Evolutionary conservation across 1,139 yeast species (phyloP), one percentile per base, ranked within the genome.

Genomic region (Nadsonia commutata): DNA sequence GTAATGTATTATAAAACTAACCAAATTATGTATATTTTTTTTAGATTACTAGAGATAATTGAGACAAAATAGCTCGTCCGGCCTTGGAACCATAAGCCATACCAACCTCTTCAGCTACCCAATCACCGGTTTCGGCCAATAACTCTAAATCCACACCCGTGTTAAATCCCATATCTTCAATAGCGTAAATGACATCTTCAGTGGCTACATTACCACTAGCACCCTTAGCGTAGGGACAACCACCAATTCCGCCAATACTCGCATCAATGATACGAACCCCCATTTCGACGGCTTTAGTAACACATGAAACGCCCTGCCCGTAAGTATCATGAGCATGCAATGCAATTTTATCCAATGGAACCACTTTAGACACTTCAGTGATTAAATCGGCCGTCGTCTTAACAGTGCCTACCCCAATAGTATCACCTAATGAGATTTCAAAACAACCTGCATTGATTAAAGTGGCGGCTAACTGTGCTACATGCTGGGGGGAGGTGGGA

Each of bases 211-310:
- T 61, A 18, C 65, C 65, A 18, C 62, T 56, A 5, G 65, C 64
- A 2, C 65, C 65, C 44, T 57, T 59, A 21, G 65, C 64, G 43
- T 58, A 61, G 3, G 65, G 65, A 43, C 65, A 61, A n/a, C 65
- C 65, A 18, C 65, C 65, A 2, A 61, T 57, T 1, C 65, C 65
- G 13, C 55, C 63, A 0, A 60, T 62, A 20, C 60, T 55, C 31
- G 59, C 46, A 45, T 61, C 65, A 8, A 61, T 60, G 4, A 53
- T 54, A 19, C 63, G 47, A 22, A 61, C 45, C 2, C 65, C 65
- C 58, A 57, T 51, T 16, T 56, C 57, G 16, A 60, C 56, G 1
- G 65, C 63, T 42, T 51, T 48, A 36, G 59, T 41, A 11, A 58
- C 62, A 44, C 61, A 61, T 36, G 64, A 61, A 2, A 61, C 63